Evolutionary conservation across 2,329 filamentous ascomycete species (phyloP).

Genomic region (Stemphylium vesicarium): DNA sequence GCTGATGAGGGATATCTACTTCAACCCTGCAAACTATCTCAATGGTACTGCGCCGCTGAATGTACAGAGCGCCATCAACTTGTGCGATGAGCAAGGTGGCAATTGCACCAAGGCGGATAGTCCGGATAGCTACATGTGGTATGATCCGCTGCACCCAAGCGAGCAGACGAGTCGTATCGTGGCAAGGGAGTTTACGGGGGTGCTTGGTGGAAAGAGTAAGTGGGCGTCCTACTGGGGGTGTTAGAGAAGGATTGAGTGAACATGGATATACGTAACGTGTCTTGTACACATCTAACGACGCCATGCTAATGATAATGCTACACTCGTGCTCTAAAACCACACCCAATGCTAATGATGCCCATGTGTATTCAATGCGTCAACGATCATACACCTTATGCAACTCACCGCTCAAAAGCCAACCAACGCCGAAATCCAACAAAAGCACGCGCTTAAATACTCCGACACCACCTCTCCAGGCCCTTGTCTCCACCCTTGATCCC

Average conservation of each 20-base stretch:
- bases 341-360: too few species aligned
- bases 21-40: slow-evolving; percentile 66
- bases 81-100: slow-evolving; percentile 56
- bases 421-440: neutral
- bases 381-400: too few species aligned
- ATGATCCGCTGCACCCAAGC: slow-evolving; percentile 75
- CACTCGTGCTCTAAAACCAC: too few species aligned
- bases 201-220: slow-evolving; percentile 58
- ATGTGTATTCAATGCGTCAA: too few species aligned
- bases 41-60: slow-evolving; percentile 67
- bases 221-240: slow-evolving; percentile 55
- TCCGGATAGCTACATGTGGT: slow-evolving; percentile 72
- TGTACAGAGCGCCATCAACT: slow-evolving; percentile 63
- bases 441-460: slow-evolving; percentile 11
- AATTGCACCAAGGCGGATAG: slow-evolving; percentile 46
- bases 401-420: neutral
- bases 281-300: too few species aligned
- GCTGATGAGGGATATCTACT: slow-evolving; percentile 68
- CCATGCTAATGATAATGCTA: too few species aligned
- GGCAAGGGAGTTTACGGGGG: slow-evolving; percentile 62
- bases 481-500: slow-evolving; percentile 53
- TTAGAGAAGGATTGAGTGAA: neutral
- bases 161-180: slow-evolving; percentile 66
- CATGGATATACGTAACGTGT: too few species aligned
- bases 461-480: slow-evolving; percentile 76